Evolutionary conservation across 495 filamentous ascomycete species (phyloP).

Genomic region (Podospora australis): DNA sequence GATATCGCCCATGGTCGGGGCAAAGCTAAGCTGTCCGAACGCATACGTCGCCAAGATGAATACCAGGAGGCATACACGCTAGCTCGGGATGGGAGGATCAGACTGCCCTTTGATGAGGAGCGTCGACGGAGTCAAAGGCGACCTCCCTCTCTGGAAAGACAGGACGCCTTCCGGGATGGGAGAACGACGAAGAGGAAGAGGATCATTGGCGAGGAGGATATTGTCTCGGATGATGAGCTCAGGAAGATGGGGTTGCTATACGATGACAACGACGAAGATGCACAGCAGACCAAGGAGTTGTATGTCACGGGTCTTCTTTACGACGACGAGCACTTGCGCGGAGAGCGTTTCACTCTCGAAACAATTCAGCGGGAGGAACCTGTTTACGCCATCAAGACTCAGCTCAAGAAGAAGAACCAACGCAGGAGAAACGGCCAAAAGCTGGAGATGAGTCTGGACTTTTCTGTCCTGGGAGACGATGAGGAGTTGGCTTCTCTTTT

Average conservation of each 20-base stretch:
- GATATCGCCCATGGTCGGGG: no score
- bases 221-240: not conserved
- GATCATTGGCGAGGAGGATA: not conserved
- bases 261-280: conserved; percentile 24
- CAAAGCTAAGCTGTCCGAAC: no score
- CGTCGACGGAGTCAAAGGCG: conserved; percentile 4
- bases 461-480: conserved; percentile 25
- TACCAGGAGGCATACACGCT: not conserved
- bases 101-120: not conserved
- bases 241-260: not conserved
- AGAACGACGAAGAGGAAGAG: conserved; percentile 8
- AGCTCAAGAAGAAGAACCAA: conserved; percentile 25
- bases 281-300: conserved; percentile 32
- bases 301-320: no score
- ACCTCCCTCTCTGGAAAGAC: conserved; percentile 33
- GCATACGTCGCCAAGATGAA: no score
- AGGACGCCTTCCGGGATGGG: conserved; percentile 37
- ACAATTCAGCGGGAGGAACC: conserved; percentile 29
- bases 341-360: conserved; percentile 29
- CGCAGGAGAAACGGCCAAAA: conserved; percentile 8
- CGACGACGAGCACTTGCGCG: conserved; percentile 31
- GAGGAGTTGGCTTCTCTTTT: conserved; percentile 24
- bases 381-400: conserved; percentile 16
- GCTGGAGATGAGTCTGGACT: conserved; percentile 26
- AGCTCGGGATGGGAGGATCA: not conserved